Evolutionary conservation across 768 basidiomycete genomes (phyloP).

Genomic region (Tricholoma hemisulphureum): DNA sequence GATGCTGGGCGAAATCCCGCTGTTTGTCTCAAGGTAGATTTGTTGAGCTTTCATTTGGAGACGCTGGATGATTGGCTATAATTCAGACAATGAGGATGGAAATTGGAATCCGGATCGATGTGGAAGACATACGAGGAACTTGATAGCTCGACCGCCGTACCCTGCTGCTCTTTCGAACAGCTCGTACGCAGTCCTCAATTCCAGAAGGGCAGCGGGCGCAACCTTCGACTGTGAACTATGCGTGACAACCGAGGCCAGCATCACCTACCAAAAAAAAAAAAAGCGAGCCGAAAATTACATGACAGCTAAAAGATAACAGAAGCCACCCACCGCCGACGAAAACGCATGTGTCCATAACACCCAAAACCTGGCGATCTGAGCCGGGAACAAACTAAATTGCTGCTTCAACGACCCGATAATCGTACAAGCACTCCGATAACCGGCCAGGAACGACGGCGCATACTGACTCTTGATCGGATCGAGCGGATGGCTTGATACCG

Average conservation of each 20-base stretch:
- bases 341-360: conserved; percentile 74
- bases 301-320: background rate
- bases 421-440: conserved; percentile 64
- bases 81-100: background rate
- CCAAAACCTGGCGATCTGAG: conserved; percentile 65
- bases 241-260: conserved; percentile 76
- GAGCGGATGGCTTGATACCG: conserved; percentile 57
- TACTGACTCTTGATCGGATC: conserved; percentile 71
- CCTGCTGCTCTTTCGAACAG: conserved; percentile 63
- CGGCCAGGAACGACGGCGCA: conserved; percentile 65
- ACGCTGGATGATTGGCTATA: conserved; percentile 64
- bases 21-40: conserved; percentile 46
- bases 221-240: conserved; percentile 66
- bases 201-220: conserved; percentile 65
- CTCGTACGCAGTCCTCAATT: conserved; percentile 60
- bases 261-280: conserved; percentile 45
- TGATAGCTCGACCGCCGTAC: conserved; percentile 64
- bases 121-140: conserved; percentile 56
- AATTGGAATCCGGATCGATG: background rate
- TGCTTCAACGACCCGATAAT: conserved; percentile 48
- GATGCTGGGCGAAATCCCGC: conserved; percentile 42
- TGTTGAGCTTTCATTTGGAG: conserved; percentile 60
- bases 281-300: background rate
- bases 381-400: conserved; percentile 52
- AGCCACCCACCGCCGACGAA: conserved; percentile 54